Conservation (phyloP, 192 early-diverging fungal species). For the Coemansia sp. region DNA sequence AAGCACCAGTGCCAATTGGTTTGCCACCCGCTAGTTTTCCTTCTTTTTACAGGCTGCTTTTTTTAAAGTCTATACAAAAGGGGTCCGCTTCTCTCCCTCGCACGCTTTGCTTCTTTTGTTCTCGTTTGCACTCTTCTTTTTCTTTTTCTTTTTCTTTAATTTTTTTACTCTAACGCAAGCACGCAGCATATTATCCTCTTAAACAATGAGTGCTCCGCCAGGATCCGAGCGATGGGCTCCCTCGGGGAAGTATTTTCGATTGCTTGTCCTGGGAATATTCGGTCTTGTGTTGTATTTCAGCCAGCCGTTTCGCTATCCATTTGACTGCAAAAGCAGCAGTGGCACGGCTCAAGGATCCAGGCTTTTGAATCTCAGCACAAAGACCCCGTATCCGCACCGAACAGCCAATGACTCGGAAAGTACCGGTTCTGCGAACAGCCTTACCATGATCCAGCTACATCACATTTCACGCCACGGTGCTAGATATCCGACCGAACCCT, state of each 20-base stretch:
- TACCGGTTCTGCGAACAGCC: conserved; percentile 8
- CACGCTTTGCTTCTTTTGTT: too few relatives aligned
- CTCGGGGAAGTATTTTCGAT: too few relatives aligned
- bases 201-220: too few relatives aligned
- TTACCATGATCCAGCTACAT: conserved; percentile 32
- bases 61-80: too few relatives aligned
- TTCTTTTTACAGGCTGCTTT: background rate
- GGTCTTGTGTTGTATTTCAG: too few relatives aligned
- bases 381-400: conserved; percentile 18
- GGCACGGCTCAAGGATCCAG: background rate
- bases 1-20: too few relatives aligned
- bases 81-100: too few relatives aligned
- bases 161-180: background rate
- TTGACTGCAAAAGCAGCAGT: background rate
- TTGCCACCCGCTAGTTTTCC: background rate
- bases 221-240: too few relatives aligned
- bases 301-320: too few relatives aligned
- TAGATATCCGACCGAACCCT: conserved; percentile 16
- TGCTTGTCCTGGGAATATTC: too few relatives aligned
- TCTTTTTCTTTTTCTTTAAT: conserved; percentile 2
- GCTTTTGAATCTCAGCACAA: conserved; percentile 35
- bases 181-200: too few relatives aligned
- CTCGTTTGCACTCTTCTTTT: background rate
- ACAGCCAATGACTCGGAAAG: conserved; percentile 12
- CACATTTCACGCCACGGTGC: conserved; percentile 34